Base-by-base conservation (phyloP, 805 yeast species). In the Millerozyma miso region DNA sequence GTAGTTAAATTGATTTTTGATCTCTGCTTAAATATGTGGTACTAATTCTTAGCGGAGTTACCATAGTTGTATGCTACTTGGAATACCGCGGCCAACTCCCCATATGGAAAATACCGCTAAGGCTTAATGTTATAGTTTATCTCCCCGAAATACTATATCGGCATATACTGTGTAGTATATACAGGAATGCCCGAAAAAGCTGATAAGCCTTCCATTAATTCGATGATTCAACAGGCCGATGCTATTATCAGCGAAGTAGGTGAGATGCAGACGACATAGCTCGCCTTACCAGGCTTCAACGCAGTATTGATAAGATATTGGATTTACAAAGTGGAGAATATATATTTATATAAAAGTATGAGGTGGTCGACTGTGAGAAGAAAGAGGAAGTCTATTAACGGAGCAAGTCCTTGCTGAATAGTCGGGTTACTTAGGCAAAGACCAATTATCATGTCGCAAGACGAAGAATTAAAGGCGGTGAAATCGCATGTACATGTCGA, bases 401-500 rank as follows among this genome's bases (percentile, higher is more conserved):
- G n/a, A n/a, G n/a, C n/a, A n/a, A n/a, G n/a, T n/a, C n/a, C n/a
- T n/a, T n/a, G n/a, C n/a, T n/a, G n/a, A n/a, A n/a, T n/a, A n/a
- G n/a, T n/a, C n/a, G n/a, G n/a, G n/a, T n/a, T n/a, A n/a, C n/a
- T n/a, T n/a, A n/a, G n/a, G n/a, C n/a, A n/a, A n/a, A n/a, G n/a
- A n/a, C n/a, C n/a, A n/a, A n/a, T n/a, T n/a, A n/a, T n/a, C 10
- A 23, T 23, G 29, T 6, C 6, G 29, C 29, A 23, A 23, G 34
- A 32, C 34, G 17, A 35, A 10, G 41, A 38, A n/a, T 23, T 58
- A 16, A 53, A 47, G 16, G 56, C 63, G 5, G 50, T 59, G 3
- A 49, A 40, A 13, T 61, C 67, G 0, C 46, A 51, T 14, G 56
- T 61, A 8, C 50, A 54, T 40, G 72, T 71, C 20, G 76, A 71